phyloP scores from a whole-genome alignment of 257 asterid species.

The Voacanga thouarsii region DNA sequence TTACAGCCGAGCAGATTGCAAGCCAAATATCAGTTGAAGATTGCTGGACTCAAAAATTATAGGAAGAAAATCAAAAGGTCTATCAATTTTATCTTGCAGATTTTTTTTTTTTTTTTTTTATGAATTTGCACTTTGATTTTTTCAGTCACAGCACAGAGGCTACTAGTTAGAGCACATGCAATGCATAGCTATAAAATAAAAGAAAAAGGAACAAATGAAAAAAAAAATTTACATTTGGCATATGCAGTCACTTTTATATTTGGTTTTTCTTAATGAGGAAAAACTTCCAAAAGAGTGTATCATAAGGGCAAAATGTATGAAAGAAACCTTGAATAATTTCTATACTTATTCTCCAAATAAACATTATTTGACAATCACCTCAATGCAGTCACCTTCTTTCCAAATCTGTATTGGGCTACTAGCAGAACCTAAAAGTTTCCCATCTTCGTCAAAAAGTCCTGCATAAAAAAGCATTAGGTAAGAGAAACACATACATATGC shows the following conservation, averaged over 20 bases:
- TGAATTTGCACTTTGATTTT: background rate
- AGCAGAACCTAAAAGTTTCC: slow-evolving; percentile 69
- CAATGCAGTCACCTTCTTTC: slow-evolving; percentile 92
- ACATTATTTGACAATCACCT: slow-evolving; percentile 42
- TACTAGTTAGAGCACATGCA: background rate
- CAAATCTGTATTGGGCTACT: slow-evolving; percentile 96
- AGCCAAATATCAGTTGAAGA: slow-evolving; percentile 99
- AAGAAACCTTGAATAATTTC: background rate
- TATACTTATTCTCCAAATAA: background rate
- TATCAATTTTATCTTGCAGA: background rate
- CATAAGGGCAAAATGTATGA: background rate
- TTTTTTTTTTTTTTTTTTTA: too few species aligned
- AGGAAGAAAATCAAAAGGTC: slow-evolving; percentile 8
- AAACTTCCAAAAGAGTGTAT: background rate
- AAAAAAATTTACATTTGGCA: background rate
- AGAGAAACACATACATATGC: background rate
- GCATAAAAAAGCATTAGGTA: slow-evolving; percentile 24
- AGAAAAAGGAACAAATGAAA: background rate
- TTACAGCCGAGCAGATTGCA: slow-evolving; percentile 95
- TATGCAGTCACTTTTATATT: background rate
- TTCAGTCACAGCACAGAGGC: background rate
- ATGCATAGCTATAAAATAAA: background rate
- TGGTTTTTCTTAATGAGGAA: background rate
- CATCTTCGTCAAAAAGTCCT: slow-evolving; percentile 74
- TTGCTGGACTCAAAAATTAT: slow-evolving; percentile 51